Base-by-base conservation (phyloP, 1,284 basidiomycete genomes). In the Phenoliferia sp. region DNA sequence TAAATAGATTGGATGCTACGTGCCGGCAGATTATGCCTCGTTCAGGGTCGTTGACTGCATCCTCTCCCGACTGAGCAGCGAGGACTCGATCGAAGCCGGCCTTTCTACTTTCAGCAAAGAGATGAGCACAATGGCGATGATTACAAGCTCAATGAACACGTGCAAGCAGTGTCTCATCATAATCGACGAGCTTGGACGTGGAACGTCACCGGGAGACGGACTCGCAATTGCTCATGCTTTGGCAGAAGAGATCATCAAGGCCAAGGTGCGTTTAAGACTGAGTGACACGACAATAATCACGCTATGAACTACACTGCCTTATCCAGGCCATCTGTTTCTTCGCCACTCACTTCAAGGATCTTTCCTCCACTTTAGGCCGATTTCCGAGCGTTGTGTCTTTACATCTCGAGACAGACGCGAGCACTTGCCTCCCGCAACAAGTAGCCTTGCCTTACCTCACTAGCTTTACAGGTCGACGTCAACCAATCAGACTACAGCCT, bases 31-130 rank as follows among this genome's bases (percentile, higher is more conserved):
- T 76, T 94, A 92, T 77, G 92, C 90, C 10, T 73, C 70, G 36
- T 72, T 68, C 65, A 90, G 88, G 36, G 83, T 93, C 2, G 90
- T 93, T 64, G 91, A 95, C 73, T 84, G 87, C 0, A 82, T 98
- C 15, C 83, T 98, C 31, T 90, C 89, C 3, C 86, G 94, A 12
- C 82, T 98, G 5, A 94, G 92, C 0, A 96, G 97, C 73, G 92
- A 97, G 70, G 93, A 82, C 68, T 76, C 74, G 72, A 85, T 94
- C 74, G 91, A 94, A 77, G 88, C 87, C 76, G 90, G 85, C 64
- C 79, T 96, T 19, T 95, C 93, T 71, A 96, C 94, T 0, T 97
- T 97, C 35, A 79, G 91, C 92, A 0, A 88, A 86, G 93, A 97
- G 78, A 96, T 97, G 90, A 86, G 88, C 0, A 87, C 90, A 1